Base-by-base conservation (phyloP, 148 eudicot species). In the Chenopodium quinoa region DNA sequence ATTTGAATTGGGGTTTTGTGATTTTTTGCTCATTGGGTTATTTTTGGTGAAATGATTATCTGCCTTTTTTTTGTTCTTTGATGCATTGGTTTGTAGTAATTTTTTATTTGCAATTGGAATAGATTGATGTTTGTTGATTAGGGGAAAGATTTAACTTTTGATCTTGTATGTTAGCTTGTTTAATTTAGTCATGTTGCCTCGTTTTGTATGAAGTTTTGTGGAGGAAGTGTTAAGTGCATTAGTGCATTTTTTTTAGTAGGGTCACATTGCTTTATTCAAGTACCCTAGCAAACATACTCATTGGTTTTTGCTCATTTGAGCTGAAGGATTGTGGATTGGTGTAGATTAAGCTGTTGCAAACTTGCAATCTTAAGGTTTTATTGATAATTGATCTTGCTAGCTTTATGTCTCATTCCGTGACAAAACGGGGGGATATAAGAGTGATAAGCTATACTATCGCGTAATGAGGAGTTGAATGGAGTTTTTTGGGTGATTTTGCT, bases 1-100 rank as follows among this genome's bases (percentile, higher is more conserved):
- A 7, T 83, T 68, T 40, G 63, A 44, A 17, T 76, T 75, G 79
- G 34, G 79, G 5, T 63, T 73, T 25, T 2, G 70, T 5, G 63
- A 40, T 58, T 62, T 20, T 56, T 56, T 56, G 46, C 40, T 75
- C 34, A 27, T 25, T 25, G 9, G 2, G 13, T 58, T 11, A 54
- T 8, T 14, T 27, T 67, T 60, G 23, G 4, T 40, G 44, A 5
- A 5, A 40, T 40, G 44, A 6, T 40, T 40, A 40, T 40, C 44
- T 40, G 44, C 44, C 44, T 1, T 11, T 75, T 8, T 2, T 27
- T 67, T 60, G 44, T 32, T 37, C 8, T 12, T 40, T 77, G 71
- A 77, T 62, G 66, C 25, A 20, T 20, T 44, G 6, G 17, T 76
- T 1, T 76, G 47, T 32, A 10, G 16, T 60, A 56, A 56, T 75